Percentiles rank a stretch among this genome's conserved stretches.
Conservation (phyloP, 495 filamentous ascomycete species). For the Xylaria scruposa region DNA sequence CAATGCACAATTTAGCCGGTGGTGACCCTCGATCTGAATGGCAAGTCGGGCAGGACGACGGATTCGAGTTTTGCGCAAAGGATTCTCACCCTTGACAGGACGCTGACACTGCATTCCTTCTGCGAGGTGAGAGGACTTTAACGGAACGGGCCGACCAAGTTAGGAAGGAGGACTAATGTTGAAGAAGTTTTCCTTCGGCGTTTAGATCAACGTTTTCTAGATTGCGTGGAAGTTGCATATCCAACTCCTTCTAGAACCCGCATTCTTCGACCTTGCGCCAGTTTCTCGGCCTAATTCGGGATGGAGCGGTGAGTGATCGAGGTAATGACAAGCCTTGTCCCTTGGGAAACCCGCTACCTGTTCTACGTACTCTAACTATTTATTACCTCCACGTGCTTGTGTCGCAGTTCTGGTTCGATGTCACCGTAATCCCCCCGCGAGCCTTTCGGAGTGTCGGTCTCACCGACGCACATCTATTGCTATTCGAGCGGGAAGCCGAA, state of each 20-base stretch:
- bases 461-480: slow-evolving; percentile 4
- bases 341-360: background rate
- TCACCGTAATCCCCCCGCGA: background rate
- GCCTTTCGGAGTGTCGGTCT: background rate
- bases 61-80: slow-evolving; percentile 8
- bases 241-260: slow-evolving; percentile 1
- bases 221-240: slow-evolving; percentile 4
- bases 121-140: background rate
- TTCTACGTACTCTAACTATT: background rate
- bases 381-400: slow-evolving; percentile 14
- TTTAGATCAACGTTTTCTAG: background rate
- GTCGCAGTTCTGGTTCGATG: slow-evolving; percentile 15
- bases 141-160: slow-evolving; percentile 26
- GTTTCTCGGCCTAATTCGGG: background rate
- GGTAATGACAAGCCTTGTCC: background rate
- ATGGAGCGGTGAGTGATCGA: slow-evolving; percentile 11
- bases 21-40: slow-evolving; percentile 1
- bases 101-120: slow-evolving; percentile 15
- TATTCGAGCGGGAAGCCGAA: background rate
- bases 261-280: background rate
- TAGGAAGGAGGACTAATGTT: slow-evolving; percentile 24
- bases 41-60: background rate
- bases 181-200: background rate
- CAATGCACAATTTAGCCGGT: slow-evolving; percentile 17
- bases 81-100: slow-evolving; percentile 12